These are phyloP conservation scores for Remersonia thermophila DNA, from an alignment of 2,329 filamentous ascomycete genomes.

Conservation along the genomic window DNA sequence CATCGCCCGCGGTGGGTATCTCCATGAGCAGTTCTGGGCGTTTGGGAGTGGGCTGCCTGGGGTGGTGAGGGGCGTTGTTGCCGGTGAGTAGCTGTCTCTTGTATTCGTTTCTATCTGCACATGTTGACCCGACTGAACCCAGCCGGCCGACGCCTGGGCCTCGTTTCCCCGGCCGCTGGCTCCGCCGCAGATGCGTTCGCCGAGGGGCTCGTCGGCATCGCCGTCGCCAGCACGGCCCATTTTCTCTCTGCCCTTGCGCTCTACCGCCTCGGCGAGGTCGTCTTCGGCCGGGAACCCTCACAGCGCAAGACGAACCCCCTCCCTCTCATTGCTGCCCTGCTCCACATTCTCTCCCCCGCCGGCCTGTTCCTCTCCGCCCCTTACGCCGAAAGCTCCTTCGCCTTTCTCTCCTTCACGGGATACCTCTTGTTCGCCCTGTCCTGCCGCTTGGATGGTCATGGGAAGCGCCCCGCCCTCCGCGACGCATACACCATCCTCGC, in stretches of 20 bases:
- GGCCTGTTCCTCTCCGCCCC: constrained; percentile 83
- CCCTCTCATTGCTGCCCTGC: constrained; percentile 54
- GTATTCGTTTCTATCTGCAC: background rate
- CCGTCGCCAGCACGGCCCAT: constrained; percentile 63
- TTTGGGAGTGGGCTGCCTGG: constrained; percentile 46
- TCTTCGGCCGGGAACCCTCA: constrained; percentile 33
- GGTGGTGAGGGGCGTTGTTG: constrained; percentile 26
- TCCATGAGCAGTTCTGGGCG: constrained; percentile 78
- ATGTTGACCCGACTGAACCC: no score
- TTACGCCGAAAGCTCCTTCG: constrained; percentile 70
- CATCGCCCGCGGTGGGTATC: constrained; percentile 48
- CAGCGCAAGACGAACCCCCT: constrained; percentile 21
- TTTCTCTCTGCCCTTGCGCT: constrained; percentile 62
- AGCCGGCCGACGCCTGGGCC: no score
- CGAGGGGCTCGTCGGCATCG: constrained; percentile 43
- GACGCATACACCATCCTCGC: constrained; percentile 46
- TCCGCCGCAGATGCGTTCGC: background rate
- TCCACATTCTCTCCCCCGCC: constrained; percentile 78
- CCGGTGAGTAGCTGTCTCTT: constrained; percentile 18
- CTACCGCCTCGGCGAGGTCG: constrained; percentile 48
- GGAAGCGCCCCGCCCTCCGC: constrained; percentile 20
- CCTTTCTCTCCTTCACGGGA: constrained; percentile 63
- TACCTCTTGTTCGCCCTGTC: constrained; percentile 54
- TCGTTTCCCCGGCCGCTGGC: no score
- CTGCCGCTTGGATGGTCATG: constrained; percentile 17